Evolutionary conservation across 2,329 filamentous ascomycete genomes (phyloP).

Genomic region (Chaetomiaceae sp.): DNA sequence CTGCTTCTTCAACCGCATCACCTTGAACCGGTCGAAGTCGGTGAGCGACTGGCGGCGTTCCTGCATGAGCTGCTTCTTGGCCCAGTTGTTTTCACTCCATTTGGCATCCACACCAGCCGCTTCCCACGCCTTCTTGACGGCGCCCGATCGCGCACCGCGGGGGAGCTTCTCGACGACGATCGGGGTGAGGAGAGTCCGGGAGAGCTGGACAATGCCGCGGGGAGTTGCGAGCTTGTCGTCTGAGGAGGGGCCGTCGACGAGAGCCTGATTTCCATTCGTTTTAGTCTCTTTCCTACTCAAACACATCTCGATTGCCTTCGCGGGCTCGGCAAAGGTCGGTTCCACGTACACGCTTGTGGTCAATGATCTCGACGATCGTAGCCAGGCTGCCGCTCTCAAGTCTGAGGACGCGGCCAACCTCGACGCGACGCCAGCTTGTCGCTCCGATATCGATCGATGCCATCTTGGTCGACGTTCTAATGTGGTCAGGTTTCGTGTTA

Average conservation of each 20-base stretch:
- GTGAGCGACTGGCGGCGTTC: slow-evolving; percentile 85
- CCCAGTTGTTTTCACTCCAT: slow-evolving; percentile 88
- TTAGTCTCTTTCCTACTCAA: slow-evolving; percentile 26
- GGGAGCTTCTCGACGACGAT: slow-evolving; percentile 83
- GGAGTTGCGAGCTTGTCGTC: slow-evolving; percentile 74
- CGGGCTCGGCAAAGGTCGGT: slow-evolving; percentile 16
- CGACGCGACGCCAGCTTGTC: slow-evolving; percentile 90
- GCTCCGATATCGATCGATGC: slow-evolving; percentile 77
- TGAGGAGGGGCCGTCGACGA: slow-evolving; percentile 90
- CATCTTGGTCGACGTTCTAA: slow-evolving; percentile 52
- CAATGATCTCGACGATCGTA: slow-evolving; percentile 97
- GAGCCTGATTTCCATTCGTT: slow-evolving; percentile 60
- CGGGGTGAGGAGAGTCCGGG: slow-evolving; percentile 81
- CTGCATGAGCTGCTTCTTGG: slow-evolving; percentile 85
- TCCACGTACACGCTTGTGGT: slow-evolving; percentile 97
- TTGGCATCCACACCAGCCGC: slow-evolving; percentile 86
- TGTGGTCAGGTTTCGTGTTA: slow-evolving; percentile 51
- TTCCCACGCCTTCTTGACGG: slow-evolving; percentile 86
- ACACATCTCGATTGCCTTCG: slow-evolving; percentile 7
- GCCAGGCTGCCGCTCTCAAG: slow-evolving; percentile 87
- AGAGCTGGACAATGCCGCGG: slow-evolving; percentile 80
- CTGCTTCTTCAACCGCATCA: slow-evolving; percentile 99
- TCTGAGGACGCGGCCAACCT: slow-evolving; percentile 96
- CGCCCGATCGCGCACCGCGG: slow-evolving; percentile 75
- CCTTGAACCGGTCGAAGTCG: slow-evolving; percentile 99